Base-by-base conservation (phyloP, 495 filamentous ascomycete genomes). In the Penicillium riverlandense region DNA sequence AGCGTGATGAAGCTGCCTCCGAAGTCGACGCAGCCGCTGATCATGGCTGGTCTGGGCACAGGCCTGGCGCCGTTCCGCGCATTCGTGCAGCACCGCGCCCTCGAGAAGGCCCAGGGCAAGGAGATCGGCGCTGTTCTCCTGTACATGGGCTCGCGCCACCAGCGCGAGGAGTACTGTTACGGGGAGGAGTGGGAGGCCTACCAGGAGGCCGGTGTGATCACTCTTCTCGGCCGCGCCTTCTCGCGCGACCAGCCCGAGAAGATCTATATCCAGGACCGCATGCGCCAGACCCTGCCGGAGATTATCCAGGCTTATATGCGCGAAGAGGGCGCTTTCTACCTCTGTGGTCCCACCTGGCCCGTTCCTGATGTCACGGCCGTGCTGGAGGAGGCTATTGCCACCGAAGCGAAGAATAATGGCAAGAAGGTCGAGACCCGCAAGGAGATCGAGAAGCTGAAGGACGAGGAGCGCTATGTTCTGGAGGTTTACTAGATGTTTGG, bases 141-240 rank as follows among this genome's bases (percentile, higher is more conserved):
- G 46, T 98, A 97, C 75, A 90, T 98, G 76, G 92, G 92, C 52
- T 90, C 88, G 6, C 88, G 92, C 37, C 90, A 95, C 76, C 89
- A 95, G 71, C 86, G 89, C 45, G 94, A 98, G 70, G 92, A 98
- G 70, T 98, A 98, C 64, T 85, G 96, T 37, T 98, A 98, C 58
- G 92, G 92, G 50, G 92, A 98, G 70, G 92, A 98, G 65, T 98
- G 92, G 92, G 94, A 98, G 66, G 92, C 92, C 4, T 98, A 98
- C 65, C 79, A 91, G 62, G 89, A 89, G 43, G 89, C 94, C 1
- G 92, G 92, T 43, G 84, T 98, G 52, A 88, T 98, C 64, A 97
- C 94, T 5, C 77, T 95, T 29, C 80, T 98, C 14, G 94, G 94
- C 16, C 80, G 87, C 37, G 92, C 92, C 11, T 98, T 98, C 79